Evolutionary conservation across 2,329 filamentous ascomycete genomes (phyloP).

Genomic region (Hirsutella minnesotensis): DNA sequence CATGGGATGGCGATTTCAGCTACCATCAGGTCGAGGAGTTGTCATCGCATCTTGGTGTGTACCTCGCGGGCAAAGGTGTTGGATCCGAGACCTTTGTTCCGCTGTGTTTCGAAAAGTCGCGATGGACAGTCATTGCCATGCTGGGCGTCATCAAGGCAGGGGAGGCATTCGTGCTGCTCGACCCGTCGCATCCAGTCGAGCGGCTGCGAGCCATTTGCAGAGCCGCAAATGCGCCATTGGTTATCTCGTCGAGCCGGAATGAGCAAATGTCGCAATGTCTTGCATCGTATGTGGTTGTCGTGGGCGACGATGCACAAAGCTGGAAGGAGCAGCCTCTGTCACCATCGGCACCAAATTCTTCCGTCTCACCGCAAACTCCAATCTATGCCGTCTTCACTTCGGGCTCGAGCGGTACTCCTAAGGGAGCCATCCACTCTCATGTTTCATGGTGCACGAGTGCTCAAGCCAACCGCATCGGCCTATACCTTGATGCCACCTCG

Average conservation of each 20-base stretch:
- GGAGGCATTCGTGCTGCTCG: background rate
- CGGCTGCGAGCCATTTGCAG: background rate
- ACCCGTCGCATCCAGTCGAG: background rate
- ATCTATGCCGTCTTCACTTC: background rate
- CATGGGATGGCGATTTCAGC: too few species aligned
- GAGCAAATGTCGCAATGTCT: too few species aligned
- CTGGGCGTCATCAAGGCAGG: background rate
- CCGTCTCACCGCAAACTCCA: background rate
- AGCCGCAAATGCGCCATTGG: too few species aligned
- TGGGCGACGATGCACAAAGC: background rate
- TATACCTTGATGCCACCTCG: background rate
- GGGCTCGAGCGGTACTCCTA: background rate
- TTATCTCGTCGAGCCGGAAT: too few species aligned
- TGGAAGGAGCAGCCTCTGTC: too few species aligned
- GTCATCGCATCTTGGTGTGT: background rate
- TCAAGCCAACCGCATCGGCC: background rate
- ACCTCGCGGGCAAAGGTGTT: background rate
- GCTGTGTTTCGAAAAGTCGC: background rate
- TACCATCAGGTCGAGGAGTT: too few species aligned
- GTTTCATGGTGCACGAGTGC: background rate
- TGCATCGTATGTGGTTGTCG: too few species aligned
- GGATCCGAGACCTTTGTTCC: background rate
- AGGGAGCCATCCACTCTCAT: background rate
- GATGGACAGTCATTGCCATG: background rate
- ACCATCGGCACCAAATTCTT: background rate